These are phyloP conservation scores for Plenodomus biglobosus DNA, from an alignment of 2,329 filamentous ascomycete species.

Conservation along the genomic window DNA sequence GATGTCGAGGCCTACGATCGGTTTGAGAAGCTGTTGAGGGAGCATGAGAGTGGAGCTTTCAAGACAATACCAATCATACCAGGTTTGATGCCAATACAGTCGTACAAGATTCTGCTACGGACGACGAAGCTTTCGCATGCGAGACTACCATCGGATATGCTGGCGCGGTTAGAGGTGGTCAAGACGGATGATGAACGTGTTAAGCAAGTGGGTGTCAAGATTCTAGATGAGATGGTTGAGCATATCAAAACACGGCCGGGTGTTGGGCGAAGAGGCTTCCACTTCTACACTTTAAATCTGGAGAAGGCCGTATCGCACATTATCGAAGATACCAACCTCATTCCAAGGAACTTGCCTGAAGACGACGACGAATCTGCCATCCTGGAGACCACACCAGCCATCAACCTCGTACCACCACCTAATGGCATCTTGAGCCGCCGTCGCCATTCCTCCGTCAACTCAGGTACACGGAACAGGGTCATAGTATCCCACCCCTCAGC, in stretches of 20 bases:
- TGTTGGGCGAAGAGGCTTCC: constrained; percentile 66
- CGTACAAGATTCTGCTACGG: constrained; percentile 90
- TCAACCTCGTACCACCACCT: constrained; percentile 36
- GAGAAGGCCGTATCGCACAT: constrained; percentile 97
- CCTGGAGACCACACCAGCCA: constrained; percentile 50
- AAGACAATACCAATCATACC: constrained; percentile 87
- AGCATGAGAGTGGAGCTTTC: constrained; percentile 82
- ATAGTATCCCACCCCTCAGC: constrained; percentile 70
- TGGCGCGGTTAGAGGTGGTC: constrained; percentile 70
- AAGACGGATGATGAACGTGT: constrained; percentile 80
- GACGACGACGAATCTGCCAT: constrained; percentile 49
- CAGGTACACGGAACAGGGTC: constrained; percentile 82
- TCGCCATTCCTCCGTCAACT: constrained; percentile 76
- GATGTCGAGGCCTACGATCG: constrained; percentile 78
- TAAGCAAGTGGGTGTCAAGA: constrained; percentile 77
- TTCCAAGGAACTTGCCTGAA: constrained; percentile 56
- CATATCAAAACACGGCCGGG: constrained; percentile 67
- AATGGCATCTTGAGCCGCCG: constrained; percentile 46
- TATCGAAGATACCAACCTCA: constrained; percentile 80
- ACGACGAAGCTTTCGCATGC: constrained; percentile 95
- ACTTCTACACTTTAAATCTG: constrained; percentile 96
- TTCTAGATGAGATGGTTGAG: constrained; percentile 81
- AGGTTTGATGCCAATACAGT: constrained; percentile 96
- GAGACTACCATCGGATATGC: constrained; percentile 69
- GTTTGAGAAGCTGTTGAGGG: constrained; percentile 75